Conservation (phyloP, 2,329 filamentous ascomycete genomes). For the Fusarium chuoi region DNA sequence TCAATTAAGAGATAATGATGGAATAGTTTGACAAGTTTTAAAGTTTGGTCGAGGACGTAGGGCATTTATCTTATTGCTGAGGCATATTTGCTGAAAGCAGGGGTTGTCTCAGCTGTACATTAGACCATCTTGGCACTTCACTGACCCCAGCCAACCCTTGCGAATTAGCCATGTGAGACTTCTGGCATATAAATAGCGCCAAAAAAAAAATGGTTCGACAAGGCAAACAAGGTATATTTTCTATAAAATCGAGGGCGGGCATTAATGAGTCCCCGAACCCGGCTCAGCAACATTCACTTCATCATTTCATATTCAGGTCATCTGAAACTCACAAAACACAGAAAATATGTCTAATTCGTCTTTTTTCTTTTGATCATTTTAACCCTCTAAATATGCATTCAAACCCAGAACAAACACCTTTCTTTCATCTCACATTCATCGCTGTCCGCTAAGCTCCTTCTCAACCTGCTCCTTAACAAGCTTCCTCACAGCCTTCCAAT, state of each 20-base stretch:
- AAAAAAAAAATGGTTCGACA: accelerated
- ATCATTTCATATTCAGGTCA: background rate
- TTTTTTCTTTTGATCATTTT: conserved; percentile 1
- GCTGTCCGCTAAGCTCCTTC: conserved; percentile 62
- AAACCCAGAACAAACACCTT: conserved; percentile 5
- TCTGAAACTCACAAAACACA: background rate
- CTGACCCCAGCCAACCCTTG: background rate
- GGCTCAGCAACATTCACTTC: background rate
- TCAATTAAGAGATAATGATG: accelerated
- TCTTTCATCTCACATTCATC: background rate
- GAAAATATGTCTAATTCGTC: background rate
- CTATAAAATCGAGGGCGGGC: accelerated
- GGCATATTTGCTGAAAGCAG: background rate
- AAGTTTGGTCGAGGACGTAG: background rate
- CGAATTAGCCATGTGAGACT: background rate
- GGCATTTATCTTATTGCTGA: background rate
- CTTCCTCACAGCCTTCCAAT: conserved; percentile 79
- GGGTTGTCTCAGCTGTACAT: background rate
- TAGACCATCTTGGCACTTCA: background rate
- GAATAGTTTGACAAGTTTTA: accelerated
- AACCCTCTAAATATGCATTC: conserved; percentile 2
- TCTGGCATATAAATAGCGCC: background rate
- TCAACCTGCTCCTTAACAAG: conserved; percentile 81
- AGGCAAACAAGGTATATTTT: background rate
- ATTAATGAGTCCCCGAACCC: background rate